Evolutionary conservation across 306 rosid genomes (phyloP).

Genomic region (Arachis stenosperma): DNA sequence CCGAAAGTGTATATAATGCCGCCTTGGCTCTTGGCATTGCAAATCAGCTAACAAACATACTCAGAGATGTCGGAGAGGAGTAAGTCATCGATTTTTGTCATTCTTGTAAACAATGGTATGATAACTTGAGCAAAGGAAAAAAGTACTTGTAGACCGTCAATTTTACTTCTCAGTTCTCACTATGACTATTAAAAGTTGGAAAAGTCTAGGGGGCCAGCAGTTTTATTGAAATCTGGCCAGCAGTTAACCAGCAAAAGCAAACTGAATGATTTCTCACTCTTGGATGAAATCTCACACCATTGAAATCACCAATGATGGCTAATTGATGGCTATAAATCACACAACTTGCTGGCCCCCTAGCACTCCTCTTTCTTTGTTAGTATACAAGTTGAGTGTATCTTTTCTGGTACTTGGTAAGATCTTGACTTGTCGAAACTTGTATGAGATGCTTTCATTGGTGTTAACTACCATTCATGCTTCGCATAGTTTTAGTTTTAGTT

Average conservation of each 20-base stretch:
- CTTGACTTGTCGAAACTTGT: background rate
- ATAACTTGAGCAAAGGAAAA: background rate
- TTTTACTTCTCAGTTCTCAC: background rate
- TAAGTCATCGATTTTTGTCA: conserved; percentile 41
- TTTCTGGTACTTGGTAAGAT: background rate
- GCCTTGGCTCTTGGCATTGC: conserved; percentile 67
- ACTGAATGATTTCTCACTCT: too few species aligned
- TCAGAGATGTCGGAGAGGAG: conserved; percentile 73
- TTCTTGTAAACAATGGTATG: conserved; percentile 26
- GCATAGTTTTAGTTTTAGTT: too few species aligned
- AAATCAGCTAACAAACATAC: conserved; percentile 65
- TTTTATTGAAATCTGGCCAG: too few species aligned
- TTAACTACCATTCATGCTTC: background rate
- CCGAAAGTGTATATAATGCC: conserved; percentile 62
- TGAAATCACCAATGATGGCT: too few species aligned
- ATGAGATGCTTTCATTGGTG: background rate
- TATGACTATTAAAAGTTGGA: background rate
- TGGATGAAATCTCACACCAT: too few species aligned
- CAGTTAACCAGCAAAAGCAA: too few species aligned
- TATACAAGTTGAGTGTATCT: background rate
- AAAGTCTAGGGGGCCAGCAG: too few species aligned
- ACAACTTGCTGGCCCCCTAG: too few species aligned
- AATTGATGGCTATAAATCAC: too few species aligned
- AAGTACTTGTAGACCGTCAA: background rate
- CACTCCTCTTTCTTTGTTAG: background rate